Conservation (phyloP, 2,329 filamentous ascomycete species). For the Neonectria punicea region DNA sequence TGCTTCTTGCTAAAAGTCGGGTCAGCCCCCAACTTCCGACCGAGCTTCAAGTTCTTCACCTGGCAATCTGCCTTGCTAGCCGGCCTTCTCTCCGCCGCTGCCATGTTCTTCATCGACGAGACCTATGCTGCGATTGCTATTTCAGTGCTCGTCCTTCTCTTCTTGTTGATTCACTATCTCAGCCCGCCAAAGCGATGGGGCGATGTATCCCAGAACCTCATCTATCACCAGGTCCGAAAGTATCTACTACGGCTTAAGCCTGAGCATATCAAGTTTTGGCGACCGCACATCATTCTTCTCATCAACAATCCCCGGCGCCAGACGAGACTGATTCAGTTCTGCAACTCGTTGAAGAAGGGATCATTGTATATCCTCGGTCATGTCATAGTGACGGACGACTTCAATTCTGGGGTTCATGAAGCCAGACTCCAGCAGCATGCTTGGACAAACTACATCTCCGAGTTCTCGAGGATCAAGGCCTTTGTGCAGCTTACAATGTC, state of each 20-base stretch:
- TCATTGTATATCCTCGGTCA: constrained; percentile 86
- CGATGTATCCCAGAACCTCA: constrained; percentile 88
- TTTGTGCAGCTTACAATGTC: constrained; percentile 90
- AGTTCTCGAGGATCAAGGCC: constrained; percentile 86
- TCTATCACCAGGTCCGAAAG: constrained; percentile 87
- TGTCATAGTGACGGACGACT: constrained; percentile 87
- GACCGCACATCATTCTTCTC: constrained; percentile 85
- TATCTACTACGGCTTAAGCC: constrained; percentile 85
- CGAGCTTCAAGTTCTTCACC: constrained; percentile 89
- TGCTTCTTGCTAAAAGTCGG: constrained; percentile 89
- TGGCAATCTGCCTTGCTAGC: constrained; percentile 84
- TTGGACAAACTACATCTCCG: constrained; percentile 86
- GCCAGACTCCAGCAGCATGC: constrained; percentile 82
- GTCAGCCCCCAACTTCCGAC: constrained; percentile 88
- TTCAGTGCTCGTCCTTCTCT: constrained; percentile 78
- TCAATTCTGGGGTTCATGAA: constrained; percentile 80
- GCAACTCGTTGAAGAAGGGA: constrained; percentile 91
- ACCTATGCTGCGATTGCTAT: constrained; percentile 82
- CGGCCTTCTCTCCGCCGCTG: constrained; percentile 77
- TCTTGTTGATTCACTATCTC: constrained; percentile 86
- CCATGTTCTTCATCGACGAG: constrained; percentile 92
- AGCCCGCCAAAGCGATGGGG: constrained; percentile 90
- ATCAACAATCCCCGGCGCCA: constrained; percentile 85
- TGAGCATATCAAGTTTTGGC: constrained; percentile 94
- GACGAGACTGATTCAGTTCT: constrained; percentile 87